Conservation (phyloP, 1,284 basidiomycete genomes). For the Moniliophthora roreri region DNA sequence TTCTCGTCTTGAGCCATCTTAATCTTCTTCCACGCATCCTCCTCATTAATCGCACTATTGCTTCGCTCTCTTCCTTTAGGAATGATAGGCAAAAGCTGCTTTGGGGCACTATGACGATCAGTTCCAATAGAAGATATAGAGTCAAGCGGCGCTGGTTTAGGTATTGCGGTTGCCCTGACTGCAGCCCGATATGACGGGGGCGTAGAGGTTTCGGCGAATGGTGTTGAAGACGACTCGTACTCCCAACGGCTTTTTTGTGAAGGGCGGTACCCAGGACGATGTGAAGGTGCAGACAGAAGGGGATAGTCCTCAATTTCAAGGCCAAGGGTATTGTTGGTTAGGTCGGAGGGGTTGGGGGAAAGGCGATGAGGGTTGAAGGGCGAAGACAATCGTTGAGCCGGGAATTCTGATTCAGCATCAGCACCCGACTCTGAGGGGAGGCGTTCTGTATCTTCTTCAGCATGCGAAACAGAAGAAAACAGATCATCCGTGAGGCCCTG, state of each 20-base stretch:
- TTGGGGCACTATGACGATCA: constrained; percentile 14
- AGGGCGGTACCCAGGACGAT: constrained; percentile 14
- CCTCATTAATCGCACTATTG: constrained; percentile 54
- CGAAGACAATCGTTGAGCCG: constrained; percentile 2
- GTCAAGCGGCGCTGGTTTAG: constrained; percentile 1
- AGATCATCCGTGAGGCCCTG: constrained; percentile 11
- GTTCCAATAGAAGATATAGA: constrained; percentile 1
- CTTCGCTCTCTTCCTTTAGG: constrained; percentile 36
- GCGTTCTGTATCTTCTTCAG: background rate
- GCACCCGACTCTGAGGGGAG: background rate
- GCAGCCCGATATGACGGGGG: constrained; percentile 54
- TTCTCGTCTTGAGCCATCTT: constrained; percentile 66
- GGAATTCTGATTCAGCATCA: background rate
- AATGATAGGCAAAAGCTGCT: constrained; percentile 16
- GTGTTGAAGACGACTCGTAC: background rate
- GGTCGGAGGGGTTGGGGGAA: constrained; percentile 23
- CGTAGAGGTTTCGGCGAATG: constrained; percentile 27
- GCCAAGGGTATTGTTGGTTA: constrained; percentile 21
- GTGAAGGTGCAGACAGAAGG: constrained; percentile 13
- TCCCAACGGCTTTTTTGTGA: background rate
- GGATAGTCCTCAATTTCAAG: constrained; percentile 21
- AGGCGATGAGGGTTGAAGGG: constrained; percentile 10
- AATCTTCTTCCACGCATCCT: constrained; percentile 77
- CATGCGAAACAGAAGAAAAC: constrained; percentile 8
- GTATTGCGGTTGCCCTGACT: constrained; percentile 26